Evolutionary conservation across 139 green algal genomes (phyloP), one percentile per base, ranked within the genome.

Genomic region (Closterium sp.): DNA sequence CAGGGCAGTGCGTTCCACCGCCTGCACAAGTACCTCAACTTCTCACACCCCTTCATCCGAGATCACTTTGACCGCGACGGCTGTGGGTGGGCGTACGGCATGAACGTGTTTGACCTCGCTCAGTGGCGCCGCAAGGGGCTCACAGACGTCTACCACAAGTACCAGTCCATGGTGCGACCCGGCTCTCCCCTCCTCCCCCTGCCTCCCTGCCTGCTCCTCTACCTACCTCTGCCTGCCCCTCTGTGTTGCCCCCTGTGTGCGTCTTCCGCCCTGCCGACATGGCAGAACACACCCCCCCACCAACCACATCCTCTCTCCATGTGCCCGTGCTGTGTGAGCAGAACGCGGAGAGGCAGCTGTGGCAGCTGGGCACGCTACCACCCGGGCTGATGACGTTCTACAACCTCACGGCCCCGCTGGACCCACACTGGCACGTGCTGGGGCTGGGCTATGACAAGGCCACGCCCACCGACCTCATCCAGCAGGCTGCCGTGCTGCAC

Each of bases 31-130:
- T 94, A 94, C 89, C 89, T 94, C 88, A 94, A 94, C 45, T 94
- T 94, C 88, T 94, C 92, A 11, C 31, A 91, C 92, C 92, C 92
- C 13, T 73, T 93, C 17, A 93, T 94, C 27, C 45, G 45, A 7
- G 89, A 92, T 34, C 50, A 91, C 31, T 87, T 94, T 90, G 89
- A 94, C 89, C 89, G 79, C 5, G 19, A 79, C 5, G 89, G 31
- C 21, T 94, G 92, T 42, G 92, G 89, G 27, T 94, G 92, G 92
- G 92, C 92, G 62, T 94, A 94, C 86, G 92, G 92, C 31, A 94
- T 94, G 92, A 94, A 94, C 87, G 89, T 94, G 62, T 94, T 94
- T 89, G 92, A 94, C 87, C 45, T 94, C 28, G 17, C 73, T 1
- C 73, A 29, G 17, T 94, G 92, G 92, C 31, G 89, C 17, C 27